A percentile compares a stretch with the other conserved stretches of the same genome.
Evolutionary conservation across 352 stramenopile species (phyloP).

Genomic region (Phytophthora cryptogea): DNA sequence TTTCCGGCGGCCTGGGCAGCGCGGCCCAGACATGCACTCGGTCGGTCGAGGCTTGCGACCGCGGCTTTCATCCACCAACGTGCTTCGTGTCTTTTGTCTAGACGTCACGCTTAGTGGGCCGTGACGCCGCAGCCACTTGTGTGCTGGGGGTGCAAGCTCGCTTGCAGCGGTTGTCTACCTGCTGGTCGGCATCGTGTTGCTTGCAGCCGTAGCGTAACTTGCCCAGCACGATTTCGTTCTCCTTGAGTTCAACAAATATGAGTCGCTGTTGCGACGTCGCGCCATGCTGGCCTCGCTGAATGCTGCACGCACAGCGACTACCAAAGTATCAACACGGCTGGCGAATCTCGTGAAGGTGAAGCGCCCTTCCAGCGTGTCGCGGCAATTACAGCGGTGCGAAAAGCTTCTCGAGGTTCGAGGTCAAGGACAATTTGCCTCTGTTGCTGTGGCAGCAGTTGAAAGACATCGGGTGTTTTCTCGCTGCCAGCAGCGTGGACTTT

Average conservation of each 20-base stretch:
- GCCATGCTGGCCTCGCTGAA: slow-evolving; percentile 2
- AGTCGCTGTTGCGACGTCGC: slow-evolving; percentile 19
- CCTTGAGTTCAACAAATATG: slow-evolving; percentile 29
- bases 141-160: slow-evolving; percentile 9
- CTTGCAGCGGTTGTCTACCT: no score
- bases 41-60: background rate
- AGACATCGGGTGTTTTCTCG: slow-evolving; percentile 20
- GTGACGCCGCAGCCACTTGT: background rate
- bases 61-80: slow-evolving; percentile 24
- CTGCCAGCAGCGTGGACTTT: slow-evolving; percentile 2
- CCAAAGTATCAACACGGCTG: slow-evolving; percentile 18
- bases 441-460: slow-evolving; percentile 6
- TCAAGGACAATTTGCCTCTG: slow-evolving; percentile 13
- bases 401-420: background rate
- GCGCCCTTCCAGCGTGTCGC: slow-evolving; percentile 19
- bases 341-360: slow-evolving; percentile 10
- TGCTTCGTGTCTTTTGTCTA: slow-evolving; percentile 20
- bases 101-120: background rate
- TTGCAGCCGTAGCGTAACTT: slow-evolving; percentile 10
- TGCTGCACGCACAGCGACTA: slow-evolving; percentile 16
- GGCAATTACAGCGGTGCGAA: slow-evolving; percentile 15
- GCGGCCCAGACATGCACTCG: slow-evolving; percentile 18
- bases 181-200: no score
- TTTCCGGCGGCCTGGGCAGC: slow-evolving; percentile 16
- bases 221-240: slow-evolving; percentile 24